Evolutionary conservation across 805 yeast genomes (phyloP).

Genomic region (Naumovozyma dairenensis): DNA sequence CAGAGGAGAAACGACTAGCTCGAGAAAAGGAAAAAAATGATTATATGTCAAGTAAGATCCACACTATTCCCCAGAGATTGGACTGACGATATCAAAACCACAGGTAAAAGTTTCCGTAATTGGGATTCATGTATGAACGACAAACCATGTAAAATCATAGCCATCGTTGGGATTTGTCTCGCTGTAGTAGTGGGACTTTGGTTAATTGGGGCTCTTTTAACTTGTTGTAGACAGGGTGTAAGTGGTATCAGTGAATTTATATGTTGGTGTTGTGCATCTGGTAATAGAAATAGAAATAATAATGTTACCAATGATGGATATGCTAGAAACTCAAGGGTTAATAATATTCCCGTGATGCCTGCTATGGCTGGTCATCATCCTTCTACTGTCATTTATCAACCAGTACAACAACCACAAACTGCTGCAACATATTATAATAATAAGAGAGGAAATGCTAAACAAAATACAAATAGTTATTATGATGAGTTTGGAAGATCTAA

Average conservation of each 20-base stretch:
- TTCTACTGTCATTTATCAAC: slow-evolving; percentile 25
- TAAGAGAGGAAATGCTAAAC: slow-evolving; percentile 2
- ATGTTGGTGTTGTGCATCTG: slow-evolving; percentile 39
- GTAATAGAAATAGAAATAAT: slow-evolving; percentile 1
- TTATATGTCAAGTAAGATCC: not conserved
- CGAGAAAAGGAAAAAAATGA: too few relatives aligned
- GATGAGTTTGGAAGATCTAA: slow-evolving; percentile 1
- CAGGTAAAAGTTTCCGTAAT: slow-evolving; percentile 40
- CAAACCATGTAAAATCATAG: slow-evolving; percentile 63
- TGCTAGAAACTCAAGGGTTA: slow-evolving; percentile 3
- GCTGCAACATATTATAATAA: slow-evolving; percentile 16
- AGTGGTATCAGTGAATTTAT: slow-evolving; percentile 40
- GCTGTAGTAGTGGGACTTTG: slow-evolving; percentile 47
- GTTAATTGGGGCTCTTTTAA: slow-evolving; percentile 44
- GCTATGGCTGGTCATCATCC: slow-evolving; percentile 8
- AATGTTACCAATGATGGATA: slow-evolving; percentile 11
- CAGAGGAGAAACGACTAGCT: not conserved
- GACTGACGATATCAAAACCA: slow-evolving; percentile 21
- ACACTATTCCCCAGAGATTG: slow-evolving; percentile 9
- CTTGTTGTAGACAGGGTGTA: slow-evolving; percentile 51
- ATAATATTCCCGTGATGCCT: slow-evolving; percentile 1
- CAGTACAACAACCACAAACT: slow-evolving; percentile 20
- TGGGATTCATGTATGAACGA: slow-evolving; percentile 82
- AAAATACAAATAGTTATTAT: slow-evolving; percentile 7
- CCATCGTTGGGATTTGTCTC: slow-evolving; percentile 59